These are phyloP conservation scores for Sporothrix mexicana DNA, from an alignment of 2,329 filamentous ascomycete genomes.

Conservation along the genomic window DNA sequence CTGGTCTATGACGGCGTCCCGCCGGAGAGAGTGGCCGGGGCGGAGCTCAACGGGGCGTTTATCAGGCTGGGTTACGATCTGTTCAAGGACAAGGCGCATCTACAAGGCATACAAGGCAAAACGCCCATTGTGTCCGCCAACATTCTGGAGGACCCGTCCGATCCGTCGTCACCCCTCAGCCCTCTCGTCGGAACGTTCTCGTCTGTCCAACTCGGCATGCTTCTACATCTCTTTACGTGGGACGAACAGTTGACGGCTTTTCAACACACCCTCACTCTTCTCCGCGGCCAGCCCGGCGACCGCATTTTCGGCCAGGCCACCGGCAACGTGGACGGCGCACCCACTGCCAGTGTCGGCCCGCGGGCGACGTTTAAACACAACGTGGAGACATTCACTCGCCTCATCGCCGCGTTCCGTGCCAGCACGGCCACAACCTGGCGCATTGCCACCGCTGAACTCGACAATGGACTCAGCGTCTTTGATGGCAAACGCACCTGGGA, in stretches of 20 bases:
- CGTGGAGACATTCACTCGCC: slow-evolving; percentile 35
- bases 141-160: slow-evolving; percentile 46
- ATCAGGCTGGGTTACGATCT: slow-evolving; percentile 51
- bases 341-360: slow-evolving; percentile 27
- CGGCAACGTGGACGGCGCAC: slow-evolving; percentile 38
- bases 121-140: slow-evolving; percentile 42
- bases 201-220: slow-evolving; percentile 46
- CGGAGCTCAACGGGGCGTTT: slow-evolving; percentile 47
- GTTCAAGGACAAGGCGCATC: slow-evolving; percentile 45
- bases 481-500: slow-evolving; percentile 41
- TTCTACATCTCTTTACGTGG: slow-evolving; percentile 51
- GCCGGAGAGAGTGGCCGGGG: slow-evolving; percentile 43
- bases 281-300: slow-evolving; percentile 42
- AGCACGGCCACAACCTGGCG: slow-evolving; percentile 40
- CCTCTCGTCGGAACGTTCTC: slow-evolving; percentile 43
- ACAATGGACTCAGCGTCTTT: slow-evolving; percentile 39
- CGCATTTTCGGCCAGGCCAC: slow-evolving; percentile 44
- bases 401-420: slow-evolving; percentile 36
- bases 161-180: slow-evolving; percentile 36
- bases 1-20: slow-evolving; percentile 47
- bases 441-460: slow-evolving; percentile 37
- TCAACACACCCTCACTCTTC: slow-evolving; percentile 41
- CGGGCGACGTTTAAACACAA: slow-evolving; percentile 44
- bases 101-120: slow-evolving; percentile 35
- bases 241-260: slow-evolving; percentile 43